These are phyloP conservation scores for Linum tenue DNA, from an alignment of 345 rosid species.

Conservation along the genomic window DNA sequence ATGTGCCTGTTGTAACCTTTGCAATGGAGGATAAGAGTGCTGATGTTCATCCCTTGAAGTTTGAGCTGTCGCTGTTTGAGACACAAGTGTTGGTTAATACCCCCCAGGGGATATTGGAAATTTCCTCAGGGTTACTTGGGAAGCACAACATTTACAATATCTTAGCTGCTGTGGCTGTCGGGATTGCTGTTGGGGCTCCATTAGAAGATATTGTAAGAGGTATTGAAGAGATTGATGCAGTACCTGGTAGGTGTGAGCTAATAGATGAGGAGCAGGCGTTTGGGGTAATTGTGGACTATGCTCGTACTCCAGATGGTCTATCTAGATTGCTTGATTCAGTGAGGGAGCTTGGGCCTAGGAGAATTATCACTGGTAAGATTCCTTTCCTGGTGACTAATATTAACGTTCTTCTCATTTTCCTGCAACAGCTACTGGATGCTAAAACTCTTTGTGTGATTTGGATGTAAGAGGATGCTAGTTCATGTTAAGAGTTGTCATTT, in stretches of 20 bases:
- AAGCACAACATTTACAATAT: conserved; percentile 81
- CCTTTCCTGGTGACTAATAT: conserved; percentile 1
- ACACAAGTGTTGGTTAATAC: conserved; percentile 84
- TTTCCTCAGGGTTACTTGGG: conserved; percentile 84
- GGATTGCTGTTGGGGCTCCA: conserved; percentile 94
- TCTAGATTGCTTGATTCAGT: conserved; percentile 84
- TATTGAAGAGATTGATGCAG: conserved; percentile 87
- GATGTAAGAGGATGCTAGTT: no score
- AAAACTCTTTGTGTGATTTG: not conserved
- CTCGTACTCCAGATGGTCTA: conserved; percentile 69
- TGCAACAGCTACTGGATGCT: not conserved
- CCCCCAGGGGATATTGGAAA: conserved; percentile 78
- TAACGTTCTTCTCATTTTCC: not conserved
- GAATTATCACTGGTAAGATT: conserved; percentile 77
- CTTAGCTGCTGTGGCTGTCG: conserved; percentile 86
- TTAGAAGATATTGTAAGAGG: conserved; percentile 91
- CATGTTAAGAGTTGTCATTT: no score
- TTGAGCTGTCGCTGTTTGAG: conserved; percentile 85
- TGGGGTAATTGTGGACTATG: conserved; percentile 87
- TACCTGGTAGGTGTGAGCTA: conserved; percentile 90
- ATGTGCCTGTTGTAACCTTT: conserved; percentile 81
- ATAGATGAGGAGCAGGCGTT: conserved; percentile 93
- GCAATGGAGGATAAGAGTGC: conserved; percentile 82
- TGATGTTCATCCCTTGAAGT: conserved; percentile 79
- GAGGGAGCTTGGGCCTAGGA: conserved; percentile 72